These are phyloP conservation scores for Primulina huaijiensis DNA, from an alignment of 257 asterid genomes.

Conservation along the genomic window DNA sequence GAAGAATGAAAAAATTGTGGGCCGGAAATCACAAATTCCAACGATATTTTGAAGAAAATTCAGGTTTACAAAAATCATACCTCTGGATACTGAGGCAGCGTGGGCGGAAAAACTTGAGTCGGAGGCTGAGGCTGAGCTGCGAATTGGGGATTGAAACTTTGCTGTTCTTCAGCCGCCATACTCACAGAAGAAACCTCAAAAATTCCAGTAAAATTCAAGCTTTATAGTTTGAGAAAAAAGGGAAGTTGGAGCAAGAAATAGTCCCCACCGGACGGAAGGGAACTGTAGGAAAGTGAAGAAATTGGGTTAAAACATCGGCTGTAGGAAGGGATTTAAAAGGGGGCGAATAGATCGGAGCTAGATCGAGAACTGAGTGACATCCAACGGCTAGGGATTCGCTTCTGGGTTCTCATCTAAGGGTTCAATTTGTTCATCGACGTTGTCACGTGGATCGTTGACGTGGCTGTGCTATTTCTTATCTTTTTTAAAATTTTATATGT, in stretches of 20 bases:
- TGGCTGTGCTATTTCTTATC: slow-evolving; percentile 44
- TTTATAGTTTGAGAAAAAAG: background rate
- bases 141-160: slow-evolving; percentile 15
- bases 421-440: fast-evolving
- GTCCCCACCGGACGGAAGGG: background rate
- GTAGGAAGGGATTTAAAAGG: slow-evolving; percentile 52
- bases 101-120: slow-evolving; percentile 19
- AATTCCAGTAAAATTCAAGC: background rate
- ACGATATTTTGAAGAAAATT: slow-evolving; percentile 2
- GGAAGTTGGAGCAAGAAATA: background rate
- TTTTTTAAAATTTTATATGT: background rate
- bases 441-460: slow-evolving; percentile 51
- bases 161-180: slow-evolving; percentile 58
- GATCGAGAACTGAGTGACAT: slow-evolving; percentile 35
- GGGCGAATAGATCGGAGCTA: slow-evolving; percentile 29
- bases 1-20: too few species aligned
- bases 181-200: background rate
- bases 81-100: slow-evolving; percentile 66
- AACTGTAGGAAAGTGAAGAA: slow-evolving; percentile 21
- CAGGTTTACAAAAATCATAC: slow-evolving; percentile 24
- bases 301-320: slow-evolving; percentile 20
- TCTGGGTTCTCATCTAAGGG: slow-evolving; percentile 34
- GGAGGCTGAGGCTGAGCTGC: slow-evolving; percentile 25
- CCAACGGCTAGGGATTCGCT: slow-evolving; percentile 53
- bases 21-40: background rate